These are phyloP conservation scores for Penicillium silybi DNA, from an alignment of 495 filamentous ascomycete species.

Conservation along the genomic window DNA sequence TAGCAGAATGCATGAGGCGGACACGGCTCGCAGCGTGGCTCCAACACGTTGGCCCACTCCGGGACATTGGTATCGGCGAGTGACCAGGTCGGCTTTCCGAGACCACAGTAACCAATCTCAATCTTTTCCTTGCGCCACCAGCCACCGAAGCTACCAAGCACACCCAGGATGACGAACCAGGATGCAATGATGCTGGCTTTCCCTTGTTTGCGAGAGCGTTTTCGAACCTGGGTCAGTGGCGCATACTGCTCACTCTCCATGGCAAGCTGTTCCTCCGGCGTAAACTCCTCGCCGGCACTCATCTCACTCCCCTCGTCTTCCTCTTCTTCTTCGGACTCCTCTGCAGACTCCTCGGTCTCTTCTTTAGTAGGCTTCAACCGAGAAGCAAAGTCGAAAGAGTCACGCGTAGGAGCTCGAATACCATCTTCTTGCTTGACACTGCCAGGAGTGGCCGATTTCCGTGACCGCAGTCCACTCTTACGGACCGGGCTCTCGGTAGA, in stretches of 20 bases:
- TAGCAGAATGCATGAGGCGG: constrained; percentile 90
- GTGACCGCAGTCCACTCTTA: constrained; percentile 35
- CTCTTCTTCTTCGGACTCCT: constrained; percentile 37
- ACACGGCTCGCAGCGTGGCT: constrained; percentile 87
- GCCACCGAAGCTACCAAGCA: constrained; percentile 66
- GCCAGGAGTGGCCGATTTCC: constrained; percentile 32
- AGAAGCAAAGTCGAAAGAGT: constrained; percentile 45
- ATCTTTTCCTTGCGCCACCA: constrained; percentile 95
- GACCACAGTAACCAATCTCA: constrained; percentile 89
- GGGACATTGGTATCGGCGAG: constrained; percentile 54
- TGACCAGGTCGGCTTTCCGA: constrained; percentile 62
- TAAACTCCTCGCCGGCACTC: constrained; percentile 84
- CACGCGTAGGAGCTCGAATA: constrained; percentile 32
- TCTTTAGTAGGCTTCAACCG: constrained; percentile 22
- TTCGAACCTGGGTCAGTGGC: constrained; percentile 29
- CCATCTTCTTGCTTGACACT: constrained; percentile 38
- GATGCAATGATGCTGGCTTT: constrained; percentile 49
- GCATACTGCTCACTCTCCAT: constrained; percentile 51
- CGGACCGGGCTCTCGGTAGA: constrained; percentile 31
- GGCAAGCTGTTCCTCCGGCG: constrained; percentile 80
- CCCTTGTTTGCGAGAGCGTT: constrained; percentile 30
- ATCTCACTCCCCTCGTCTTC: constrained; percentile 43
- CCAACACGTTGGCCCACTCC: constrained; percentile 61
- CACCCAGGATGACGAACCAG: constrained; percentile 59
- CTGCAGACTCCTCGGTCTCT: constrained; percentile 30